Base-by-base conservation (phyloP, 2,329 filamentous ascomycete genomes). In the Diaporthe humulicola region DNA sequence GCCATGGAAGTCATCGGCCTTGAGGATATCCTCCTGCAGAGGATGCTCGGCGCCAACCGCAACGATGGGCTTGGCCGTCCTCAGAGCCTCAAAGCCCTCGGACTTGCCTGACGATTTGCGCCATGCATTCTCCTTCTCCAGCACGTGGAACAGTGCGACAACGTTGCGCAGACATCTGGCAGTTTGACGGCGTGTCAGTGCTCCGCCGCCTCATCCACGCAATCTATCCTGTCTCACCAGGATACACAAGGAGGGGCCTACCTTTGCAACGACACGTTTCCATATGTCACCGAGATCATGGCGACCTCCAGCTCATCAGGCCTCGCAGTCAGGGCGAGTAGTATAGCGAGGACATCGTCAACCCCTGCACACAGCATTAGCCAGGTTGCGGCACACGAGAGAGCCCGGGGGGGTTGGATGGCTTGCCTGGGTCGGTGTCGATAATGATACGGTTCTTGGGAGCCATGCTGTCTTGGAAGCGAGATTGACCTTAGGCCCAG, bases 81-180 rank as follows among this genome's bases (percentile, higher is more conserved):
- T 90, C 83, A 98, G 86, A 10, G 91, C 88, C 70, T 92, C 92
- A 79, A 95, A 98, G 0, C 94, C 94, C 73, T 92, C 88, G 0
- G 90, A 85, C 73, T 88, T 89, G 25, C 93, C 93, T 56, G 91
- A 89, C 17, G 90, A 86, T 81, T 90, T 91, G 77, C 97, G 91
- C 96, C 96, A 98, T 78, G 91, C 89, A 78, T 95, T 88, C 85
- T 99, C 97, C 81, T 95, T 94, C 78, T 98, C 95, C 71, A 99
- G 90, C 74, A 98, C 93, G 80, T 98, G 93, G 86, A 99, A 98
- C 76, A 98, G 88, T 33, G 95, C 94, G 52, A 98, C 93, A 22
- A 94, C 92, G 84, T 99, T 99, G 69, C 93, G 92, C 69, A 98
- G 88, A 80, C 95, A 98, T 83, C 93, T 96, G 75, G 28, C 61